Evolutionary conservation across 2,329 filamentous ascomycete species (phyloP).

Genomic region (Gaeumannomyces tritici): DNA sequence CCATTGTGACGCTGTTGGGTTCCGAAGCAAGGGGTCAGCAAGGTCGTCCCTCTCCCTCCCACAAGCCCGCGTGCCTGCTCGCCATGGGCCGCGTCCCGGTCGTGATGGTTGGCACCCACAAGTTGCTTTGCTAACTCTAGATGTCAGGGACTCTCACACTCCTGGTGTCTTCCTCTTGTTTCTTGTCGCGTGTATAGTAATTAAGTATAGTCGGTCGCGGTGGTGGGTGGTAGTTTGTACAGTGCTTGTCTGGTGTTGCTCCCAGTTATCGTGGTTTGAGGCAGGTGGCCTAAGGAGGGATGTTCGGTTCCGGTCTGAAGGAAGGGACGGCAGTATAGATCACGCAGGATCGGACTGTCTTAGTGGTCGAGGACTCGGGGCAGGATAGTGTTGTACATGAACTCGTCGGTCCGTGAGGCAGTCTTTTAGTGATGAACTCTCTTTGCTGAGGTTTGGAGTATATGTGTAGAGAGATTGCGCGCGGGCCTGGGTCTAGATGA

Average conservation of each 20-base stretch:
- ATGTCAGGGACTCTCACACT: neutral
- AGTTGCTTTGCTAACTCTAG: neutral
- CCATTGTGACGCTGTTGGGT: conserved; percentile 43
- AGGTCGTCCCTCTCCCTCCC: neutral
- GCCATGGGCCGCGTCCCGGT: too few species aligned
- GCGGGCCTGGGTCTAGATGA: conserved; percentile 1
- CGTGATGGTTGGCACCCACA: neutral
- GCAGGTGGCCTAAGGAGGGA: conserved; percentile 27
- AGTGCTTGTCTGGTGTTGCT: conserved; percentile 4
- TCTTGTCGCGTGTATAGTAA: neutral
- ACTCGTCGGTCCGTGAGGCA: conserved; percentile 15
- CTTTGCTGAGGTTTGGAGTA: neutral
- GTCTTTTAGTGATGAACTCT: conserved; percentile 3
- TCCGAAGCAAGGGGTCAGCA: neutral
- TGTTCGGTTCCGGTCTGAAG: conserved; percentile 22
- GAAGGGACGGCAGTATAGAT: conserved; percentile 35
- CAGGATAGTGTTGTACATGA: conserved; percentile 21
- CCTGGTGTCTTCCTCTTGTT: neutral
- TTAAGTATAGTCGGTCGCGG: neutral
- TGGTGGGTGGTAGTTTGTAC: neutral
- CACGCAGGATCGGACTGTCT: conserved; percentile 18
- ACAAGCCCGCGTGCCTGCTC: neutral
- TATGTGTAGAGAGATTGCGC: neutral
- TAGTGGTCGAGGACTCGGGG: conserved; percentile 18
- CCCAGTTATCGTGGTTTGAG: conserved; percentile 6